Percentiles rank a stretch among this genome's conserved stretches.
These are phyloP conservation scores for Lentinula lateritia DNA, from an alignment of 768 basidiomycete genomes.

Conservation along the genomic window DNA sequence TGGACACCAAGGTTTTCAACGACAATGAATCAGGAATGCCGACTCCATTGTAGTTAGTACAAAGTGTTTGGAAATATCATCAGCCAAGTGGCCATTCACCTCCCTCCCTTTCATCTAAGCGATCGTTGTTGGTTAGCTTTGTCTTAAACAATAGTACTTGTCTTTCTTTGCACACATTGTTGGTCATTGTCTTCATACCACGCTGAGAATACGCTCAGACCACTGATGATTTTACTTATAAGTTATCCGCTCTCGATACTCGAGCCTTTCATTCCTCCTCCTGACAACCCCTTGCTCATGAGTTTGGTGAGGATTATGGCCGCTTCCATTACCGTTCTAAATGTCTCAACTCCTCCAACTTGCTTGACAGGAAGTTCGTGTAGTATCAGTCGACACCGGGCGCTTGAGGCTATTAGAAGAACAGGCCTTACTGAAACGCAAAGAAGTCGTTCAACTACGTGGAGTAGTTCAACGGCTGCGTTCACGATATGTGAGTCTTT, in stretches of 20 bases:
- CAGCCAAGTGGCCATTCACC: neutral
- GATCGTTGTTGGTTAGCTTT: no score
- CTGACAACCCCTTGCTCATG: neutral
- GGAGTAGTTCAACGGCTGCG: neutral
- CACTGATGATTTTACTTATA: no score
- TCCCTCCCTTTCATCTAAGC: no score
- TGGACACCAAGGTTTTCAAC: neutral
- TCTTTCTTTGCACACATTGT: no score
- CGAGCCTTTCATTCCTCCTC: no score
- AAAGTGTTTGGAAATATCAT: neutral
- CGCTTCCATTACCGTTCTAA: neutral
- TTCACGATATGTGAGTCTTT: neutral
- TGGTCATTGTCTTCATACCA: no score
- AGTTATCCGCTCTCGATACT: no score
- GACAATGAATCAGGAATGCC: neutral
- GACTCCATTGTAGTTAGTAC: neutral
- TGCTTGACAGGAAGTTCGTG: neutral
- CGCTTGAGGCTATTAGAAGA: neutral
- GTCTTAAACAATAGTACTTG: no score
- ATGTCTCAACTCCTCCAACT: neutral
- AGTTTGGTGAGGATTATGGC: neutral
- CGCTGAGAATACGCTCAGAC: neutral
- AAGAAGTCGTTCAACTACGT: neutral
- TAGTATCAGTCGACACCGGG: neutral
- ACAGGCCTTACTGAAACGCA: neutral